Evolutionary conservation across 2,329 filamentous ascomycete genomes (phyloP).

Genomic region (Ophiocordyceps camponoti-rufipedis): DNA sequence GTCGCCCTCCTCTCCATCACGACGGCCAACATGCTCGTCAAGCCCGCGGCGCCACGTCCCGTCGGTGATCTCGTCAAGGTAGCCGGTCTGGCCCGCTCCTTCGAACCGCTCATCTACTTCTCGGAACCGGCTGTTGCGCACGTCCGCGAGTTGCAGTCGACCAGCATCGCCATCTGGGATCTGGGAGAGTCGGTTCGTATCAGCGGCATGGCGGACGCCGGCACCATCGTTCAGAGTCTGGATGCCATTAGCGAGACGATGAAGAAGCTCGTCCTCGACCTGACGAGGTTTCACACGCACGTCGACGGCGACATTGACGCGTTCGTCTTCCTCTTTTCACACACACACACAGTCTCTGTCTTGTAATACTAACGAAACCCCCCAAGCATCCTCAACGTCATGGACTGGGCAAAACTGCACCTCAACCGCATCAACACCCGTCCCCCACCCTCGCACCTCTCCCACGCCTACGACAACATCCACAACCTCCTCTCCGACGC

Average conservation of each 20-base stretch:
- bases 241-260: slow-evolving; percentile 75
- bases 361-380: too few species aligned
- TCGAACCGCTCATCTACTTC: slow-evolving; percentile 89
- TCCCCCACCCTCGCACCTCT: slow-evolving; percentile 37
- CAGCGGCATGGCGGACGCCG: slow-evolving; percentile 80
- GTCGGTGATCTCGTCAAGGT: slow-evolving; percentile 67
- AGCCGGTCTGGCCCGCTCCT: slow-evolving; percentile 72
- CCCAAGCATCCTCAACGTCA: slow-evolving; percentile 81
- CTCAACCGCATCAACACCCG: slow-evolving; percentile 48
- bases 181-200: slow-evolving; percentile 75
- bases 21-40: slow-evolving; percentile 45
- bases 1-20: slow-evolving; percentile 46
- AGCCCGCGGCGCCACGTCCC: slow-evolving; percentile 36
- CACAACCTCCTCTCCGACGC: slow-evolving; percentile 55
- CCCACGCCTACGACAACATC: slow-evolving; percentile 64
- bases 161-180: slow-evolving; percentile 87
- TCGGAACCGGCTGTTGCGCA: slow-evolving; percentile 78
- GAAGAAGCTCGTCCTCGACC: slow-evolving; percentile 66
- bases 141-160: slow-evolving; percentile 76
- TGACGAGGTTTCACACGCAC: slow-evolving; percentile 83
- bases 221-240: slow-evolving; percentile 68
- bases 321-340: slow-evolving; percentile 20
- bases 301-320: slow-evolving; percentile 86
- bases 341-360: too few species aligned
- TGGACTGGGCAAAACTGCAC: slow-evolving; percentile 90